Conservation (phyloP, 2,329 filamentous ascomycete species). For the Venturia oleaginea region DNA sequence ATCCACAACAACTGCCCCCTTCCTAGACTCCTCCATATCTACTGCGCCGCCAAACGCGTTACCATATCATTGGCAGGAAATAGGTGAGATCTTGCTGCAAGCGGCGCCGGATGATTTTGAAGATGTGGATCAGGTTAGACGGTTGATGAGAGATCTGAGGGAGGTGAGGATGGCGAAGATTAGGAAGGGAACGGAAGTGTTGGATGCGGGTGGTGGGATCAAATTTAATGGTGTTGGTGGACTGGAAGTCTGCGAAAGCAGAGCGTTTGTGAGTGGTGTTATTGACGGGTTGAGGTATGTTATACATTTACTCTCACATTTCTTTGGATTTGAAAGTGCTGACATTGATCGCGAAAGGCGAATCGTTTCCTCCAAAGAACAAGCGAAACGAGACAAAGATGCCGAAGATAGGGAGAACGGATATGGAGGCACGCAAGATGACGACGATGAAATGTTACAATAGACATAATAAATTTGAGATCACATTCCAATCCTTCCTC, state of each 20-base stretch:
- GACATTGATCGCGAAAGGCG: constrained; percentile 40
- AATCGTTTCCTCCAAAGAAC: constrained; percentile 73
- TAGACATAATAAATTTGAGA: neutral
- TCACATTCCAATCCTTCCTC: neutral
- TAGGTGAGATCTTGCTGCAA: constrained; percentile 78
- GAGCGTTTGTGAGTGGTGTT: constrained; percentile 74
- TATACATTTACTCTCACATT: neutral
- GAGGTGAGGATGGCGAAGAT: constrained; percentile 89
- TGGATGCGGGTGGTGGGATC: constrained; percentile 65
- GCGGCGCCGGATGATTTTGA: constrained; percentile 77
- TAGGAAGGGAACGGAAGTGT: constrained; percentile 59
- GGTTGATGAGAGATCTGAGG: constrained; percentile 68
- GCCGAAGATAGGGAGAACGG: constrained; percentile 54
- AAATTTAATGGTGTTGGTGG: constrained; percentile 75
- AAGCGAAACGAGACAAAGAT: constrained; percentile 66
- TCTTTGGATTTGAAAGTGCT: constrained; percentile 16
- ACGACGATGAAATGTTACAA: constrained; percentile 50
- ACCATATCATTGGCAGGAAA: constrained; percentile 92
- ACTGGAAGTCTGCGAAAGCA: constrained; percentile 83
- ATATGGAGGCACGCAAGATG: constrained; percentile 46
- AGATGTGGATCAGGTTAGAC: constrained; percentile 62
- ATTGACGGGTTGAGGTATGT: constrained; percentile 67
- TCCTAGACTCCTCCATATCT: constrained; percentile 65
- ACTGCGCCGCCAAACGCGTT: constrained; percentile 59
- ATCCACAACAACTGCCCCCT: constrained; percentile 45